Evolutionary conservation across 192 early-diverging fungal genomes (phyloP).

Genomic region (Helicostylum pulchrum): DNA sequence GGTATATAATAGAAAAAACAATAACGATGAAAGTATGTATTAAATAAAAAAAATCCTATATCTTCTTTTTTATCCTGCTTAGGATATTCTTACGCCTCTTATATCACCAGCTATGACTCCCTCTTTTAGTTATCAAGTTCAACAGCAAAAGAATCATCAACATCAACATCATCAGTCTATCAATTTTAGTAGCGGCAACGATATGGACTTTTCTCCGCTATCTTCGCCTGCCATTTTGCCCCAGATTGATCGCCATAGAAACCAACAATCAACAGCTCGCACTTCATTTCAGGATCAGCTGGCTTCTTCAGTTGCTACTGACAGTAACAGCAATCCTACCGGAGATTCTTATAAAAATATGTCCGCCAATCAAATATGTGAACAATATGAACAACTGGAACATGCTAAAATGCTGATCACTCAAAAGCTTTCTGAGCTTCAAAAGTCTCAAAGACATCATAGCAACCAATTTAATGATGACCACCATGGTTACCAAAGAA

Average conservation of each 20-base stretch:
- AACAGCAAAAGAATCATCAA: constrained; percentile 21
- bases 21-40: neutral
- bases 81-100: constrained; percentile 54
- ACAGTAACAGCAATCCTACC: neutral
- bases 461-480: neutral
- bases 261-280: constrained; percentile 4
- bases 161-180: neutral
- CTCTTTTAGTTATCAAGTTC: constrained; percentile 45
- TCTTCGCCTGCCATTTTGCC: constrained; percentile 62
- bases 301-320: neutral
- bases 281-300: constrained; percentile 4
- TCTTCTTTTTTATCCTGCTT: neutral
- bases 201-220: constrained; percentile 56
- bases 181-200: constrained; percentile 8
- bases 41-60: neutral
- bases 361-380: constrained; percentile 26
- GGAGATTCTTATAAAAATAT: constrained; percentile 10
- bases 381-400: constrained; percentile 35
- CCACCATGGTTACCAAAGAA: neutral
- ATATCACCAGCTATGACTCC: constrained; percentile 73
- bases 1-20: constrained; percentile 1
- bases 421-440: constrained; percentile 24
- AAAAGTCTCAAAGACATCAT: constrained; percentile 10
- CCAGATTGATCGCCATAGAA: constrained; percentile 28
- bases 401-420: constrained; percentile 28